phyloP scores from a whole-genome alignment of 257 asterid genomes.

The Penstemon eatonii region DNA sequence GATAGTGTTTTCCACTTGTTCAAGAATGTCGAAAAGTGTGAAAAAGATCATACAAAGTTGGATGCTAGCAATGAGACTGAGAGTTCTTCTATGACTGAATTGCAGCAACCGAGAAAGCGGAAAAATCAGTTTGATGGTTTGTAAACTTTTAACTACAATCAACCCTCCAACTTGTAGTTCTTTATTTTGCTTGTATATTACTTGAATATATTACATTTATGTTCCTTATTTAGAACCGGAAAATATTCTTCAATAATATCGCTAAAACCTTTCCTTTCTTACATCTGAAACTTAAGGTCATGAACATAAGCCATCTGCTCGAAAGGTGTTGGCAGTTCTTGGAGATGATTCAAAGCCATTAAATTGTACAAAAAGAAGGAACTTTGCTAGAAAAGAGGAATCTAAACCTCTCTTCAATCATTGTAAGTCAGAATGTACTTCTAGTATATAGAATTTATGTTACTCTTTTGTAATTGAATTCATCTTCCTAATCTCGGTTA shows the following conservation, averaged over 20 bases:
- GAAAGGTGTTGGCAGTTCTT: constrained; percentile 62
- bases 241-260: neutral
- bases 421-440: constrained; percentile 40
- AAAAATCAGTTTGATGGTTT: constrained; percentile 46
- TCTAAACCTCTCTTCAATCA: constrained; percentile 58
- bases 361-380: constrained; percentile 38
- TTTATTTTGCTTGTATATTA: neutral
- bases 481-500: neutral
- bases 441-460: too few relatives aligned
- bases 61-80: constrained; percentile 24
- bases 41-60: constrained; percentile 17
- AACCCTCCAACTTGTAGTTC: too few relatives aligned
- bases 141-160: neutral
- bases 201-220: neutral
- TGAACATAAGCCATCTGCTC: constrained; percentile 31
- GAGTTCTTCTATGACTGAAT: constrained; percentile 17
- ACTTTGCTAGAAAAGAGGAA: constrained; percentile 30
- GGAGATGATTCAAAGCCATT: constrained; percentile 61
- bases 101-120: constrained; percentile 44
- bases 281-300: constrained; percentile 32
- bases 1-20: constrained; percentile 55
- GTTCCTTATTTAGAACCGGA: constrained; percentile 1
- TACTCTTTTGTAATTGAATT: too few relatives aligned
- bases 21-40: constrained; percentile 41
- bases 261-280: neutral